Conservation (phyloP, 2,329 filamentous ascomycete genomes). For the Tetracladium maxilliforme region DNA sequence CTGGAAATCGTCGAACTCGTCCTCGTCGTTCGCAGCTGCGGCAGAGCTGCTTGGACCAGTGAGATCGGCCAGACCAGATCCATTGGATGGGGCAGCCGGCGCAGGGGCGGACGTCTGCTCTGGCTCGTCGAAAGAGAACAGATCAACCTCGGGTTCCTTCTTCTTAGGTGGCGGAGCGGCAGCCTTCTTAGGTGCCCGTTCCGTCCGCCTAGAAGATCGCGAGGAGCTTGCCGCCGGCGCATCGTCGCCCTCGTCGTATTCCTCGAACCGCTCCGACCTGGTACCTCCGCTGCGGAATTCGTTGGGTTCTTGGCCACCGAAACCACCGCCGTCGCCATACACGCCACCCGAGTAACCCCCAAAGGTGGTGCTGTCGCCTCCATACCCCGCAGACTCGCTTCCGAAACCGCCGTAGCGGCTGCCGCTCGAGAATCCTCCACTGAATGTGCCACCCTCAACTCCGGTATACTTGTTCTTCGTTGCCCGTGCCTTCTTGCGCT, state of each 20-base stretch:
- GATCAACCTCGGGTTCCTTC: slow-evolving; percentile 78
- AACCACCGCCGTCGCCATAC: slow-evolving; percentile 91
- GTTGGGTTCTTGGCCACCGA: slow-evolving; percentile 57
- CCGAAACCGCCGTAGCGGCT: slow-evolving; percentile 75
- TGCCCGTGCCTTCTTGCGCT: slow-evolving; percentile 77
- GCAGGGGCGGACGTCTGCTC: slow-evolving; percentile 28
- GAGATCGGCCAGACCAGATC: slow-evolving; percentile 26
- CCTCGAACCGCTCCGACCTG: slow-evolving; percentile 70
- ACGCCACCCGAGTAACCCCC: slow-evolving; percentile 57
- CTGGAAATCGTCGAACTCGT: slow-evolving; percentile 97
- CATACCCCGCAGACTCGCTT: slow-evolving; percentile 54
- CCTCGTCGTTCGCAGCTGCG: slow-evolving; percentile 51
- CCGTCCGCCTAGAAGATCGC: slow-evolving; percentile 15
- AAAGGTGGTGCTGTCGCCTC: slow-evolving; percentile 39
- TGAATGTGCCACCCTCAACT: slow-evolving; percentile 65
- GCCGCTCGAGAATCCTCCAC: slow-evolving; percentile 35
- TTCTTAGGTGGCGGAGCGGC: slow-evolving; percentile 64
- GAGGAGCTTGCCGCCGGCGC: slow-evolving; percentile 38
- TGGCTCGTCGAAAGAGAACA: slow-evolving; percentile 85
- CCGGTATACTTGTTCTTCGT: slow-evolving; percentile 94
- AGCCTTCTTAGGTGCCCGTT: slow-evolving; percentile 43
- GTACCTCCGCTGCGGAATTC: slow-evolving; percentile 52
- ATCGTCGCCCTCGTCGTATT: slow-evolving; percentile 94
- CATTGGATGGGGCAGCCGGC: slow-evolving; percentile 23
- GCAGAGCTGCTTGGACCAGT: too few species aligned